phyloP scores from a whole-genome alignment of 2,329 filamentous ascomycete species.

The Cyclaneusma minus region DNA sequence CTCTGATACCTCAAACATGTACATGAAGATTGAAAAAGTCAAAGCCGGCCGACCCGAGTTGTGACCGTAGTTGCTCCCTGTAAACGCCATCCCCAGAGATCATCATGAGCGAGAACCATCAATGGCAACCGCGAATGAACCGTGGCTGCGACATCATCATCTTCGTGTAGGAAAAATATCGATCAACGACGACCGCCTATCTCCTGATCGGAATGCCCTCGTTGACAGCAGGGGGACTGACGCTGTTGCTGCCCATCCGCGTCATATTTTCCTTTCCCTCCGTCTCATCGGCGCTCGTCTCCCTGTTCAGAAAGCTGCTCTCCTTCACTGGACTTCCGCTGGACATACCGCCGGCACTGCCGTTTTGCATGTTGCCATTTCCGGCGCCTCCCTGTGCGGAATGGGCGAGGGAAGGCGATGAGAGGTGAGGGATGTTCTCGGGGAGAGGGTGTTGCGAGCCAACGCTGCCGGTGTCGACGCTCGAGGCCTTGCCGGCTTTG shows the following conservation, averaged over 20 bases:
- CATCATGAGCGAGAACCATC: too few relatives aligned
- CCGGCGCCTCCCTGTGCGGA: constrained; percentile 24
- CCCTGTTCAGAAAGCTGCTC: constrained; percentile 70
- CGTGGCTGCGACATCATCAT: too few relatives aligned
- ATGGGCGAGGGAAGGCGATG: constrained; percentile 36
- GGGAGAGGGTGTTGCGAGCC: constrained; percentile 89
- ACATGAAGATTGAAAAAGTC: too few relatives aligned
- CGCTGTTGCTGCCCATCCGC: constrained; percentile 14
- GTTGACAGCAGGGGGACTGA: constrained; percentile 26
- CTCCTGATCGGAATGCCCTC: constrained; percentile 50
- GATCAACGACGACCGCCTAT: too few relatives aligned
- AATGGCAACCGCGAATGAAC: too few relatives aligned
- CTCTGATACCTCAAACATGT: too few relatives aligned
- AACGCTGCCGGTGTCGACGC: constrained; percentile 83
- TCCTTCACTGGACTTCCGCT: constrained; percentile 80
- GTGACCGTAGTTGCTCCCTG: too few relatives aligned
- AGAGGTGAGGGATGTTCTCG: constrained; percentile 86
- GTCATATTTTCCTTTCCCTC: constrained; percentile 25
- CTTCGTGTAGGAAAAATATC: too few relatives aligned
- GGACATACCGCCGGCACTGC: constrained; percentile 31
- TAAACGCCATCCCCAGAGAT: too few relatives aligned
- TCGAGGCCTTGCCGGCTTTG: constrained; percentile 92
- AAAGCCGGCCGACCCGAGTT: too few relatives aligned
- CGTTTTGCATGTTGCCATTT: constrained; percentile 27
- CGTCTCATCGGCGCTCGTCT: constrained; percentile 53